Conservation (phyloP, 1,284 basidiomycete genomes). For the Butyriboletus regius region DNA sequence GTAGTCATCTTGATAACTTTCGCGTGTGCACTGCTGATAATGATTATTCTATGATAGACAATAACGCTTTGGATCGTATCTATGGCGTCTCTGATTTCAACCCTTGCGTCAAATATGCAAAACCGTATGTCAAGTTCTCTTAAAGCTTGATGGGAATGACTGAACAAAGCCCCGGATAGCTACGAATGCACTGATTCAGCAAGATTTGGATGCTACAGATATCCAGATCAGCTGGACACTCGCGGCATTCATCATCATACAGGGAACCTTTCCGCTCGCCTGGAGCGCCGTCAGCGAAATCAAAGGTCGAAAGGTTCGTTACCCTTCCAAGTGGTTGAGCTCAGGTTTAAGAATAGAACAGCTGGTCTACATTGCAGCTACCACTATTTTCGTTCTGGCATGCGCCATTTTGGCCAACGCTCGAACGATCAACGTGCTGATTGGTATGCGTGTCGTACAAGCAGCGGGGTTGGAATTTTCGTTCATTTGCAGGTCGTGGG, state of each 20-base stretch:
- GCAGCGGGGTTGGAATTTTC: conserved; percentile 48
- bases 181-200: conserved; percentile 60
- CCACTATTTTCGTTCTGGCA: conserved; percentile 55
- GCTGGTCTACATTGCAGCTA: conserved; percentile 61
- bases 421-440: conserved; percentile 55
- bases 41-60: conserved; percentile 35
- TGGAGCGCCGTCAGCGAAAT: conserved; percentile 75
- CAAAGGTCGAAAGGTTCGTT: conserved; percentile 65
- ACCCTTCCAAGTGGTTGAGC: neutral
- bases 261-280: conserved; percentile 60
- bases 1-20: conserved; percentile 18
- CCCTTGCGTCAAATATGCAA: conserved; percentile 62
- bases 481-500: neutral
- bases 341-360: conserved; percentile 24
- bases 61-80: conserved; percentile 52
- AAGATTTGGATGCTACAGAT: conserved; percentile 57
- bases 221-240: conserved; percentile 67
- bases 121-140: conserved; percentile 42
- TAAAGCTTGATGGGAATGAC: conserved; percentile 17
- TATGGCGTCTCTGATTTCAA: conserved; percentile 59
- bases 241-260: conserved; percentile 73
- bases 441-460: conserved; percentile 67
- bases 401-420: conserved; percentile 61
- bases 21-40: neutral
- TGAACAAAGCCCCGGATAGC: conserved; percentile 35